A percentile compares a stretch with the other conserved stretches of the same genome.
Evolutionary conservation across 352 stramenopile species (phyloP).

Genomic region (Globisporangium takayamanum): DNA sequence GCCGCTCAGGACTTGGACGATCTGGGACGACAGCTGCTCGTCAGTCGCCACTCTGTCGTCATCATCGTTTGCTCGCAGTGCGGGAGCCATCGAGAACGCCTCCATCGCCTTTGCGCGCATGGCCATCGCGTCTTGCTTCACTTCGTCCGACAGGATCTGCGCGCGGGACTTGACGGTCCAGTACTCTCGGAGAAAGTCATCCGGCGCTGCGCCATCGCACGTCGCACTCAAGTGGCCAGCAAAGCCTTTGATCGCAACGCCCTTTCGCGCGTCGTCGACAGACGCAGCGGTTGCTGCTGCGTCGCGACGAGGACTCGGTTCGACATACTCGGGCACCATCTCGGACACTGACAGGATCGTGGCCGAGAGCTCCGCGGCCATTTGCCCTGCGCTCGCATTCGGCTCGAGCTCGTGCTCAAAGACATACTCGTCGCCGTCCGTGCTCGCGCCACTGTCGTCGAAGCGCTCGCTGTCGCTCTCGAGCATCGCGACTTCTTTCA

Average conservation of each 20-base stretch:
- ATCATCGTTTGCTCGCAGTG: neutral
- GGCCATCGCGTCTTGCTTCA: constrained; percentile 13
- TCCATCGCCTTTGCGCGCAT: constrained; percentile 21
- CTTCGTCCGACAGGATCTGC: constrained; percentile 20
- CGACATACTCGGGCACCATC: constrained; percentile 35
- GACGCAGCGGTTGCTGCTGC: neutral
- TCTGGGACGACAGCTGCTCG: neutral
- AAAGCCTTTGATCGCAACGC: constrained; percentile 58
- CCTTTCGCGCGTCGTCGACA: constrained; percentile 22
- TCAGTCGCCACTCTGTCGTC: neutral
- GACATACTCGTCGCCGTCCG: constrained; percentile 14
- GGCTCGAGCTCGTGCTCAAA: constrained; percentile 61
- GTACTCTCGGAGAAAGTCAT: constrained; percentile 72
- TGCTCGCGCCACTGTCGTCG: neutral
- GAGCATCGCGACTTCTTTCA: constrained; percentile 41
- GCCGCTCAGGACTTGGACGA: neutral
- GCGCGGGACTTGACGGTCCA: constrained; percentile 55
- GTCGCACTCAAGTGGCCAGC: constrained; percentile 48
- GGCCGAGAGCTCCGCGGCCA: constrained; percentile 46
- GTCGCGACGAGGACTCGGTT: constrained; percentile 15
- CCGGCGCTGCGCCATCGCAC: constrained; percentile 37
- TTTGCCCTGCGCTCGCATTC: constrained; percentile 44
- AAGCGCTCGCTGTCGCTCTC: constrained; percentile 11
- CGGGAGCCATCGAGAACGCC: constrained; percentile 28
- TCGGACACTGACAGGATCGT: constrained; percentile 37